These are phyloP conservation scores for Podila epicladia DNA, from an alignment of 192 early-diverging fungal species.

Conservation along the genomic window DNA sequence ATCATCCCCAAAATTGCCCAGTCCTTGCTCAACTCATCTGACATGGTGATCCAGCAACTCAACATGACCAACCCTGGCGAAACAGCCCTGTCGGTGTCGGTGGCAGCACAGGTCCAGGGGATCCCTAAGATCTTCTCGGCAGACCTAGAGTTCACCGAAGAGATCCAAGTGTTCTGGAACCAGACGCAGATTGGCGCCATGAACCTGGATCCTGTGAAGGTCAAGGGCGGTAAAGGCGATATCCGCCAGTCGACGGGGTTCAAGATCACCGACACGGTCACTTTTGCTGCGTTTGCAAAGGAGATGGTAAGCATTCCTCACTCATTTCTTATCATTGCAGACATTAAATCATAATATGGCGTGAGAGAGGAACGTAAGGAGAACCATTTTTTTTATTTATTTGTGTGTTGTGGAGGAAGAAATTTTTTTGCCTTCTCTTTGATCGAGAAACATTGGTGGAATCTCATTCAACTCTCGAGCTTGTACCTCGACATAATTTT, in stretches of 20 bases:
- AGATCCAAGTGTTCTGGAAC: conserved; percentile 27
- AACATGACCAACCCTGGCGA: conserved; percentile 45
- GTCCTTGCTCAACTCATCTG: conserved; percentile 18
- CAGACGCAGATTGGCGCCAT: conserved; percentile 27
- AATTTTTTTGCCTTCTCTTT: too few relatives aligned
- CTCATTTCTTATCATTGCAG: too few relatives aligned
- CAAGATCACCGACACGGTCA: conserved; percentile 11
- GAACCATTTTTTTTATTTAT: too few relatives aligned
- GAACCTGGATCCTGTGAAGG: conserved; percentile 27
- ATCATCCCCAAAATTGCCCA: conserved; percentile 45
- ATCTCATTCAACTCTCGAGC: too few relatives aligned
- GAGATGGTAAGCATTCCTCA: conserved; percentile 15
- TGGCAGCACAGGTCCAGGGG: conserved; percentile 19
- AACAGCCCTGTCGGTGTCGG: conserved; percentile 11
- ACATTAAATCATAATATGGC: not conserved
- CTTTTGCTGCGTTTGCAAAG: conserved; percentile 30
- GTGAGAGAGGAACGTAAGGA: too few relatives aligned
- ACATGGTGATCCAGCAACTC: conserved; percentile 26
- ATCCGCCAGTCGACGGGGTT: conserved; percentile 24
- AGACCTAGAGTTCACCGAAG: conserved; percentile 29
- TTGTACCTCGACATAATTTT: too few relatives aligned
- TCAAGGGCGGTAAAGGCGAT: conserved; percentile 30
- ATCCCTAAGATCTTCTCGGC: conserved; percentile 47
- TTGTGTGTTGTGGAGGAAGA: too few relatives aligned
- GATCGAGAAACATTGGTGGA: too few relatives aligned